Evolutionary conservation across 768 basidiomycete species (phyloP).

Genomic region (Phaeolepiota aurea): DNA sequence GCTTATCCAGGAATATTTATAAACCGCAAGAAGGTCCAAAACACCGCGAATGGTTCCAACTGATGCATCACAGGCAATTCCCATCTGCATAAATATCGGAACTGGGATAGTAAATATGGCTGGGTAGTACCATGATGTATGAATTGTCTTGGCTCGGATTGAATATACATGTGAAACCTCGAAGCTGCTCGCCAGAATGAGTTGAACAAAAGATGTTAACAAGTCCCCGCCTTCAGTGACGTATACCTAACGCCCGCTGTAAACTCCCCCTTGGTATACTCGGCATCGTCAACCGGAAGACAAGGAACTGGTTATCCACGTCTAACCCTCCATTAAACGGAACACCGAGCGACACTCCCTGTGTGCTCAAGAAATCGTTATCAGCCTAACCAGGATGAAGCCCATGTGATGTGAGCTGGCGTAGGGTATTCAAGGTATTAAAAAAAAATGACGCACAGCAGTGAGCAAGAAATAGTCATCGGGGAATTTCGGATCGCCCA

Average conservation of each 20-base stretch:
- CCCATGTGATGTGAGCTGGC: not conserved
- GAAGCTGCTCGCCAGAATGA: too few species aligned
- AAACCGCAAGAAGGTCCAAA: too few species aligned
- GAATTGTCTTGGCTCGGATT: too few species aligned
- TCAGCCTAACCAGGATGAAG: slow-evolving; percentile 30
- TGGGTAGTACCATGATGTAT: too few species aligned
- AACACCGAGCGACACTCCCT: slow-evolving; percentile 42
- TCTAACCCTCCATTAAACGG: slow-evolving; percentile 47
- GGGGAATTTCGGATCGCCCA: slow-evolving; percentile 38
- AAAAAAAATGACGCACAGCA: slow-evolving; percentile 29
- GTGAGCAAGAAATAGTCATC: slow-evolving; percentile 66
- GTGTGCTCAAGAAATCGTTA: slow-evolving; percentile 52
- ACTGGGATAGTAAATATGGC: too few species aligned
- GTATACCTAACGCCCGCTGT: not conserved
- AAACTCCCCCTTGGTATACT: slow-evolving; percentile 13
- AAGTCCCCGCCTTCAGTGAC: too few species aligned
- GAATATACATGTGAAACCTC: too few species aligned
- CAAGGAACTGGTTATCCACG: slow-evolving; percentile 56
- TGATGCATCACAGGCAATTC: too few species aligned
- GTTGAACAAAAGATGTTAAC: too few species aligned
- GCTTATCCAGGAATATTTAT: too few species aligned
- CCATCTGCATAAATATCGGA: too few species aligned
- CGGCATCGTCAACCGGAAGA: slow-evolving; percentile 53
- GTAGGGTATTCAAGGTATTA: not conserved
- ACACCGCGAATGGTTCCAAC: too few species aligned